Evolutionary conservation across 2,329 filamentous ascomycete species (phyloP).

Genomic region (Epichloe uncinata): DNA sequence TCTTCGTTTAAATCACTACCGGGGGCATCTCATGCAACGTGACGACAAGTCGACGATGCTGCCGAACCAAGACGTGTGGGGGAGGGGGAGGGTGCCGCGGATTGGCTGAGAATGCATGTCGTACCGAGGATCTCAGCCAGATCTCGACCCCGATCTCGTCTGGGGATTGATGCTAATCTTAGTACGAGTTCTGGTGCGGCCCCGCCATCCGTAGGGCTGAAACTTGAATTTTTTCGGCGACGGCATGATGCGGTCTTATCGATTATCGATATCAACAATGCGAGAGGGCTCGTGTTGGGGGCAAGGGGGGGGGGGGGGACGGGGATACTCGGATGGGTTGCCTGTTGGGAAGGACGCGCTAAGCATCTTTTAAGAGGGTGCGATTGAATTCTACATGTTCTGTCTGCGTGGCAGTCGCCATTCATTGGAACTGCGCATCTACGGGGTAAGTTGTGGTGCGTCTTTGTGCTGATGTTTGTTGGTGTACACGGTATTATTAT

Average conservation of each 20-base stretch:
- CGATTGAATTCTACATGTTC: no score
- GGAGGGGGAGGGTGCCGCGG: not conserved
- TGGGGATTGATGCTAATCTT: not conserved
- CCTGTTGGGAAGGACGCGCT: no score
- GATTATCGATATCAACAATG: not conserved
- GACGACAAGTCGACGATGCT: not conserved
- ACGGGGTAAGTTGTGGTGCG: no score
- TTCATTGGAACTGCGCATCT: no score
- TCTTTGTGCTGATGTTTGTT: no score
- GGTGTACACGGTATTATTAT: no score
- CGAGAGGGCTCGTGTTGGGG: no score
- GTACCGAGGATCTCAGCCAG: not conserved
- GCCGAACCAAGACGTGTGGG: not conserved
- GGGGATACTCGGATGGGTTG: no score
- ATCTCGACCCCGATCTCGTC: not conserved
- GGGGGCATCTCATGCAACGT: not conserved
- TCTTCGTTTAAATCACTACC: not conserved
- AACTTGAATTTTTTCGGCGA: not conserved
- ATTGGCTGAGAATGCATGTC: not conserved
- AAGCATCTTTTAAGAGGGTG: no score
- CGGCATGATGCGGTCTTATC: not conserved
- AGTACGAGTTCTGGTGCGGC: not conserved
- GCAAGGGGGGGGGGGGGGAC: no score
- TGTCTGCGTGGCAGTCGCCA: no score
- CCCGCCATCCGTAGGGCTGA: not conserved